Evolutionary conservation across 768 basidiomycete species (phyloP).

Genomic region (Xerocomellus amylosporus): DNA sequence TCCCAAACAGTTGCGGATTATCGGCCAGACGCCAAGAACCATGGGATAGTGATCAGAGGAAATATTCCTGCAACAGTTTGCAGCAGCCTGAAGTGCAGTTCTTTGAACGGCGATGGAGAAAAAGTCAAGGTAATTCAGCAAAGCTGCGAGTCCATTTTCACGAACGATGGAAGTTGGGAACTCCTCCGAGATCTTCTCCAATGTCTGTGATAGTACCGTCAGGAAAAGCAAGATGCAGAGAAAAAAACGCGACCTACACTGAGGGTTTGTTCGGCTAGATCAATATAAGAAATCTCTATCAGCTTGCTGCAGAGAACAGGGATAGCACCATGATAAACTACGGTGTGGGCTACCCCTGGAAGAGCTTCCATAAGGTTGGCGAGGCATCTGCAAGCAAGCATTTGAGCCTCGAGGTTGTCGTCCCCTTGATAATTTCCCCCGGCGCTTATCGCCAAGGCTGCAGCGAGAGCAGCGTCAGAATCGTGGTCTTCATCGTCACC

Average conservation of each 20-base stretch:
- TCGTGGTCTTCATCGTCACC: constrained; percentile 66
- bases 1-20: constrained; percentile 85
- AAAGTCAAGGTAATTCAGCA: constrained; percentile 96
- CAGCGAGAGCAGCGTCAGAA: constrained; percentile 86
- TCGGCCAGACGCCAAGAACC: constrained; percentile 88
- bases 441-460: constrained; percentile 80
- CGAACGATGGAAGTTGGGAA: constrained; percentile 94
- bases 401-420: constrained; percentile 89
- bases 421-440: constrained; percentile 71
- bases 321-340: constrained; percentile 98
- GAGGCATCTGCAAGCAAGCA: constrained; percentile 93
- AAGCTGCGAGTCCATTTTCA: constrained; percentile 89
- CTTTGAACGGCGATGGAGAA: constrained; percentile 97
- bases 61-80: constrained; percentile 94
- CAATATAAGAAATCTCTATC: constrained; percentile 96
- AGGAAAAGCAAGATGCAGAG: constrained; percentile 3
- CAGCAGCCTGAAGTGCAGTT: constrained; percentile 92
- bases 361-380: constrained; percentile 99
- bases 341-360: constrained; percentile 94
- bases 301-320: constrained; percentile 97
- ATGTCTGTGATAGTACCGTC: constrained; percentile 55
- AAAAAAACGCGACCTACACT: constrained; percentile 63
- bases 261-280: constrained; percentile 95
- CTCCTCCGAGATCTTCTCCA: constrained; percentile 98
- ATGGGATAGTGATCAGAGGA: constrained; percentile 85